Base-by-base conservation (phyloP, 1,284 basidiomycete species). In the Xerocomus minutiporus region DNA sequence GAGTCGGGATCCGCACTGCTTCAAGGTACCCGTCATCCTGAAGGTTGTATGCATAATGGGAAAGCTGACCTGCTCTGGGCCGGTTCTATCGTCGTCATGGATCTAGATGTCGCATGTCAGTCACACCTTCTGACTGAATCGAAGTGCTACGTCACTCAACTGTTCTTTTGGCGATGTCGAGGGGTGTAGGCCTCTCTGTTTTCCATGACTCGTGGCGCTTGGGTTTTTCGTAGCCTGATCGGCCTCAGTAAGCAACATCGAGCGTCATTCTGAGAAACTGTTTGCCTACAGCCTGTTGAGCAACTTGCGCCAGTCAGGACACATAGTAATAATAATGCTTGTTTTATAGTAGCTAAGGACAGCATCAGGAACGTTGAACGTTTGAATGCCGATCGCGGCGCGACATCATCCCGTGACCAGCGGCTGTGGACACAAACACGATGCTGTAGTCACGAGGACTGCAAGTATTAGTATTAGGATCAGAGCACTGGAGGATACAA, bases 251-350 rank as follows among this genome's bases (percentile, higher is more conserved):
- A 7, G 23, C 23, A 23, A 23, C 12, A 5, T 5, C 5, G 28
- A 53, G 20, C 20, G 20, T 20, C 28, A 52, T 34, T 25, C 5
- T 8, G 23, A 32, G 15, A 32, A 15, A 20, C 9, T 3, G 5
- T 12, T 13, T 13, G 8, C 60, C 26, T 50, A 57, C 60, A 59
- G 26, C 11, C 59, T 59, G 35, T 46, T 23, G 35, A 57, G 12
- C n/a, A 28, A 17, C n/a, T 8, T 32, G 43, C 3, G 17, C 56
- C 56, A 59, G 17, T 13, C 9, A 20, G 34, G 46, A 41, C 40
- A 9, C 46, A 57, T 56, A 1, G 8, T 3, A 40, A 11, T 3
- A 23, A 6, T 23, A 5, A 31, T 11, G 29, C 11, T 31, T 11
- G 29, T 8, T 31, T 31, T 31, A 31, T 31, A 31, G 29, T 38